Conservation (phyloP, 441 rosid species). For the Pelargonium citronellum region DNA sequence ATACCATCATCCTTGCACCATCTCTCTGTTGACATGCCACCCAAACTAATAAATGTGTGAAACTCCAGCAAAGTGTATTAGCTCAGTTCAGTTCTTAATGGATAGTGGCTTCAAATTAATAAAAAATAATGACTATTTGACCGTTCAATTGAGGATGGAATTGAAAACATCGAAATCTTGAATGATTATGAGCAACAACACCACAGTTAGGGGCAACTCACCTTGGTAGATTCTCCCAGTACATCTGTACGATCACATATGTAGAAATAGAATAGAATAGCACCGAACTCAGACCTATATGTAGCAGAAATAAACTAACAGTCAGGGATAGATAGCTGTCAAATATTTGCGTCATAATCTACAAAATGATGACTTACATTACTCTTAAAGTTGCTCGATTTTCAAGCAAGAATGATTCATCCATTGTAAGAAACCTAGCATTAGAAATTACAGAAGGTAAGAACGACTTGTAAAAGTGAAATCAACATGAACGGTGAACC, state of each 20-base stretch:
- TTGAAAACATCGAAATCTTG: background rate
- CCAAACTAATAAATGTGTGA: too few relatives aligned
- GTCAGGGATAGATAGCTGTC: conserved; percentile 3
- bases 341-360: background rate
- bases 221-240: conserved; percentile 81
- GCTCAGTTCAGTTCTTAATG: background rate
- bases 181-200: conserved; percentile 5
- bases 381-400: conserved; percentile 79
- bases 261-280: conserved; percentile 62
- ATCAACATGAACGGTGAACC: background rate
- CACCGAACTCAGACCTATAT: conserved; percentile 86
- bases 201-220: conserved; percentile 23
- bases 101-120: background rate
- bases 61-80: too few relatives aligned
- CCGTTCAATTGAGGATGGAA: background rate
- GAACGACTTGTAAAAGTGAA: conserved; percentile 14
- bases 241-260: conserved; percentile 70
- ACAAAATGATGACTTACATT: conserved; percentile 46
- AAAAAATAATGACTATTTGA: background rate
- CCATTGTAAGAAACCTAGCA: conserved; percentile 79
- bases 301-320: conserved; percentile 15
- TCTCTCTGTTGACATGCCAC: too few relatives aligned
- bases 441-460: conserved; percentile 19
- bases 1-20: too few relatives aligned
- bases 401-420: conserved; percentile 85